phyloP scores from a whole-genome alignment of 1,284 basidiomycete genomes.

The Cutaneotrichosporon arboriforme region DNA sequence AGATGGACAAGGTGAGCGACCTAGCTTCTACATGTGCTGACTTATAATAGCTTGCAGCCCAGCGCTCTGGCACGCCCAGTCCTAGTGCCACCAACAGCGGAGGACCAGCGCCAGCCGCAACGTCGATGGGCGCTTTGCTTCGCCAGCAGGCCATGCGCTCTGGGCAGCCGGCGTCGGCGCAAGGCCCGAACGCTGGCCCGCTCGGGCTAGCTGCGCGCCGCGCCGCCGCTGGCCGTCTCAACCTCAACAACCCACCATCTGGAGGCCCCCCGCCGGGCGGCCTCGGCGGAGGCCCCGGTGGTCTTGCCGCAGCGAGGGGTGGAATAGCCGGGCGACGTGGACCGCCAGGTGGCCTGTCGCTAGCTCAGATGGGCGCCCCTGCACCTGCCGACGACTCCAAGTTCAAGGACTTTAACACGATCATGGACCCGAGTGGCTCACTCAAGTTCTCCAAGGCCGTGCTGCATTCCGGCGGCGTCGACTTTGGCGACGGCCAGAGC shows the following conservation, averaged over 20 bases:
- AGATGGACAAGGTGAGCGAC: conserved; percentile 63
- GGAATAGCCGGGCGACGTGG: conserved; percentile 36
- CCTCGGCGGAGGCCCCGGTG: conserved; percentile 23
- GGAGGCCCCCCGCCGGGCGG: neutral
- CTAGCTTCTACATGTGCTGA: neutral
- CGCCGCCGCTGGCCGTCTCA: conserved; percentile 32
- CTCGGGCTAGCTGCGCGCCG: conserved; percentile 43
- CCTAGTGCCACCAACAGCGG: conserved; percentile 4
- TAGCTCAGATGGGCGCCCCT: conserved; percentile 17
- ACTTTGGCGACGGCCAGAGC: conserved; percentile 87
- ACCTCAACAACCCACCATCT: conserved; percentile 12
- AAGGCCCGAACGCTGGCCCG: conserved; percentile 39
- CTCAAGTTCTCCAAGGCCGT: conserved; percentile 96
- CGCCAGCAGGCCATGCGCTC: conserved; percentile 35
- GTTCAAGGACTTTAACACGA: conserved; percentile 88
- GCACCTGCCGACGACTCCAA: conserved; percentile 16
- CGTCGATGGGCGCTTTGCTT: conserved; percentile 42
- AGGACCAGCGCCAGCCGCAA: conserved; percentile 31
- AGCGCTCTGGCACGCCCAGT: conserved; percentile 13
- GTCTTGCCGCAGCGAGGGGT: conserved; percentile 24
- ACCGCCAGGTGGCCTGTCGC: conserved; percentile 40
- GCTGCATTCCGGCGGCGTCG: conserved; percentile 84
- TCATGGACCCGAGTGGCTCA: conserved; percentile 89
- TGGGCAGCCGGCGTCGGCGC: conserved; percentile 12
- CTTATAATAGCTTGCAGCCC: conserved; percentile 11